Base-by-base conservation (phyloP, 192 early-diverging fungal genomes). In the Coemansia sp. region DNA sequence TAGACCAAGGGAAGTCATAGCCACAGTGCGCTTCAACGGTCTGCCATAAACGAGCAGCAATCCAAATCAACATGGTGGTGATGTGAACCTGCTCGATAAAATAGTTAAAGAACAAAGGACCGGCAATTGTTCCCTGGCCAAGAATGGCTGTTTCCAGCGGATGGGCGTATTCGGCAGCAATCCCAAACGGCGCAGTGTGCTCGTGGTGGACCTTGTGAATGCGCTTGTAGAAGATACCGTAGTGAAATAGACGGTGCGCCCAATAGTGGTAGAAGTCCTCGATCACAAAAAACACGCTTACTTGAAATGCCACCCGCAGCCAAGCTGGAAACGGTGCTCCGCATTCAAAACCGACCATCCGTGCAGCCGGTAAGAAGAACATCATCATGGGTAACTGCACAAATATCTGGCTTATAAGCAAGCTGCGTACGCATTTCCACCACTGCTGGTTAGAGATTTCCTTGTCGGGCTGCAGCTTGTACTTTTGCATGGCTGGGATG, bases 121-220 rank as follows among this genome's bases (percentile, higher is more conserved):
- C 81, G 8, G 83, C 66, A 59, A 86, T 76, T 23, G 83, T 83
- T 13, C 83, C 84, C 33, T 86, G 79, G 14, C 84, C 82, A 16
- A 89, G 60, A 55, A 91, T 71, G 5, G 89, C 72, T 1, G 79
- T 81, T 66, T 89, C 89, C 8, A 85, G 14, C n/a, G 86, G 84
- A 56, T 87, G 85, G 7, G 87, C 87, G 61, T 89, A 89, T 56
- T 86, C 83, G 50, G 86, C 83, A 11, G 78, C 77, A 49, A 91
- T 81, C 0, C 87, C 88, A 65, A 91, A 82, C n/a, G 87, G 84
- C 30, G 89, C 86, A 1, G 86, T 79, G 66, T 82, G 84, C 39
- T 84, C 72, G 63, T 91, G 89, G 63, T 91, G 87, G 48, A 83
- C 74, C 80, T 91, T 91, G 76, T 91, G 89, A 43, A 91, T 83